Percentiles rank a stretch among this genome's conserved stretches.
These are phyloP conservation scores for Toxicodendron radicans DNA, from an alignment of 345 rosid genomes.

Conservation along the genomic window DNA sequence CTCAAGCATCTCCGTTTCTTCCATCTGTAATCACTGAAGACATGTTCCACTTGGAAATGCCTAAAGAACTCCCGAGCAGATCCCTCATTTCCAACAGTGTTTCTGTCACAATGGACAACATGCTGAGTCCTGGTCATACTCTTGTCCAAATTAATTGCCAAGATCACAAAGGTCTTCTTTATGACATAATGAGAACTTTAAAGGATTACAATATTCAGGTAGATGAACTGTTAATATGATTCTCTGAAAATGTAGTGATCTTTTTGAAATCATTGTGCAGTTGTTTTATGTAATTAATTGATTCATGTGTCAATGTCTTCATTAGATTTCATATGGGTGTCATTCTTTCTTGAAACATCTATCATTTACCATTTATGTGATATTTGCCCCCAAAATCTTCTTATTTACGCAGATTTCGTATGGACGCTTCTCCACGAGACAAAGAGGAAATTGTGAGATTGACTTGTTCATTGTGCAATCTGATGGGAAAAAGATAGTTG, in stretches of 20 bases:
- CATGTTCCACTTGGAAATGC: slow-evolving; percentile 42
- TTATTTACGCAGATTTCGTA: slow-evolving; percentile 65
- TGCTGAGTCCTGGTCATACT: slow-evolving; percentile 79
- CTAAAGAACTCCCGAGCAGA: slow-evolving; percentile 39
- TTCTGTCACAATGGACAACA: slow-evolving; percentile 74
- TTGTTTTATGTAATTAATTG: not conserved
- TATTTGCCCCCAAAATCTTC: slow-evolving; percentile 3
- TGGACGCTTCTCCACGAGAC: slow-evolving; percentile 71
- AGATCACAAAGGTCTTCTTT: slow-evolving; percentile 91
- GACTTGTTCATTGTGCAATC: slow-evolving; percentile 86
- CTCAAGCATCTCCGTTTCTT: slow-evolving; percentile 62
- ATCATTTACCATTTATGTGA: not conserved
- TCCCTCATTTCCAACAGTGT: slow-evolving; percentile 41
- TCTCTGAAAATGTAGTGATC: not conserved
- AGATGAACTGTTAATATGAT: slow-evolving; percentile 17
- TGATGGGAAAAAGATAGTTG: slow-evolving; percentile 87
- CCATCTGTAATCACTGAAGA: slow-evolving; percentile 63
- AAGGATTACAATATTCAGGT: slow-evolving; percentile 97
- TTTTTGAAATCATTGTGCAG: not conserved
- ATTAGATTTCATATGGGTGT: not conserved
- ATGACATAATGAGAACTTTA: slow-evolving; percentile 90
- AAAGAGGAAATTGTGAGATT: slow-evolving; percentile 65
- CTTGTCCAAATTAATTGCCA: slow-evolving; percentile 82
- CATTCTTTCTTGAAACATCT: not conserved
- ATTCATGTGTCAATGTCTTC: not conserved